Evolutionary conservation across 148 eudicot species (phyloP).

Genomic region (Bassia scoparia): DNA sequence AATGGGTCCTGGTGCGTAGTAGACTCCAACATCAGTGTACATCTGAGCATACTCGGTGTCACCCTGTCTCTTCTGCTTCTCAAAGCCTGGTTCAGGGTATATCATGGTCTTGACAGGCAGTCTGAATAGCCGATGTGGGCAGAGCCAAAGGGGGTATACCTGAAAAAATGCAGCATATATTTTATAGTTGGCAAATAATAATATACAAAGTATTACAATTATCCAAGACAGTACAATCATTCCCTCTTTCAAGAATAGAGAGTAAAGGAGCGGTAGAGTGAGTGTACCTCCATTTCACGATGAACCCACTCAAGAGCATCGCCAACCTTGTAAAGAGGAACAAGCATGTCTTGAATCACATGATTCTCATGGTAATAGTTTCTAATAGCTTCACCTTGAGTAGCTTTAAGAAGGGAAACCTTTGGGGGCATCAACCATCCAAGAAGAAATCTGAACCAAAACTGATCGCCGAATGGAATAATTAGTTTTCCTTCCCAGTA

Average conservation of each 20-base stretch:
- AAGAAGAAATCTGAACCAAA: constrained; percentile 74
- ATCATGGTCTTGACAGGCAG: constrained; percentile 76
- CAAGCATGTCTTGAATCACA: constrained; percentile 94
- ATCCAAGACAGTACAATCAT: background rate
- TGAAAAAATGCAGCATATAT: constrained; percentile 17
- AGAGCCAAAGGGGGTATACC: constrained; percentile 91
- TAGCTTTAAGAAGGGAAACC: constrained; percentile 91
- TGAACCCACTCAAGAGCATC: constrained; percentile 84
- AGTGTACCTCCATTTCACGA: constrained; percentile 85
- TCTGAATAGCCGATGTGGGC: constrained; percentile 76
- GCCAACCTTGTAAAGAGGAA: constrained; percentile 89
- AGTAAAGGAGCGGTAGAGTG: constrained; percentile 10
- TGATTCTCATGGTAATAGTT: constrained; percentile 94
- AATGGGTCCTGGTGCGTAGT: constrained; percentile 80
- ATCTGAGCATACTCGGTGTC: constrained; percentile 79
- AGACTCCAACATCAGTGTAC: constrained; percentile 89
- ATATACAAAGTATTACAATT: background rate
- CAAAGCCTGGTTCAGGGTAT: constrained; percentile 83
- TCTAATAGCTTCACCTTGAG: constrained; percentile 88
- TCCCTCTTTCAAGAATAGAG: background rate
- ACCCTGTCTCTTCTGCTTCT: constrained; percentile 64
- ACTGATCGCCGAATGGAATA: constrained; percentile 83
- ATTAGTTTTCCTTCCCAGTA: constrained; percentile 97
- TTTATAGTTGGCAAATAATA: background rate
- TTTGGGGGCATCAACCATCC: constrained; percentile 97